Conservation (phyloP, 805 yeast genomes). For the Candida glaebosa region DNA sequence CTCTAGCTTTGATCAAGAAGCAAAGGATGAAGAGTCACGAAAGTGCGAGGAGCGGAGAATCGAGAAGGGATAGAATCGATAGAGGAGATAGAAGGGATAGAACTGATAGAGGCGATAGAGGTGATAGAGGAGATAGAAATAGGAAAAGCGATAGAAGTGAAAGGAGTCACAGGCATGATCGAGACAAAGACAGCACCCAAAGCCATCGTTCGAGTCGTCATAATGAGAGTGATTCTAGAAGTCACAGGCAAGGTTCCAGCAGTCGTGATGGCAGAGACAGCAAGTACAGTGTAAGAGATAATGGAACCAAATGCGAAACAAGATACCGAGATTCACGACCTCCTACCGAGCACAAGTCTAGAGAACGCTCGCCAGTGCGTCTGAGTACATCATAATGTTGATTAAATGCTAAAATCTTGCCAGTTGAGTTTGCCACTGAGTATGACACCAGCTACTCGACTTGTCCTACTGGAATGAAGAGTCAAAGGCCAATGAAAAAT, state of each 20-base stretch:
- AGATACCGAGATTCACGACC: constrained; percentile 1
- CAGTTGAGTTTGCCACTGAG: too few relatives aligned
- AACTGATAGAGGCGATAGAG: constrained; percentile 5
- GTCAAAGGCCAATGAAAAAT: constrained; percentile 11
- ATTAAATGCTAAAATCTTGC: too few relatives aligned
- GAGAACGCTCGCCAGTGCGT: too few relatives aligned
- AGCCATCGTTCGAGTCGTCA: background rate
- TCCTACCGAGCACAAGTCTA: too few relatives aligned
- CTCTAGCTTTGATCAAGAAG: constrained; percentile 40
- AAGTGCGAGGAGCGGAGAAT: background rate
- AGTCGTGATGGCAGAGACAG: too few relatives aligned
- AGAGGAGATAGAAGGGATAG: background rate
- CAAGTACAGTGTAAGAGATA: too few relatives aligned
- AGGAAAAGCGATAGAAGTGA: background rate
- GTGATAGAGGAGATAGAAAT: background rate
- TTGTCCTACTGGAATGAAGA: too few relatives aligned
- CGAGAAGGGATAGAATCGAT: background rate
- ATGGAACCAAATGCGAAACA: too few relatives aligned
- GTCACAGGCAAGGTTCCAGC: constrained; percentile 1
- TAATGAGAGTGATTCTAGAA: constrained; percentile 1
- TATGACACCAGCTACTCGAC: too few relatives aligned
- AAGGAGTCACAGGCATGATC: background rate
- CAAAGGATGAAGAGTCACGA: constrained; percentile 6
- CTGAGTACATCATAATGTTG: too few relatives aligned
- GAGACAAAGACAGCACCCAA: background rate